Evolutionary conservation across 768 basidiomycete species (phyloP).

Genomic region (Tylopilus intermedius): DNA sequence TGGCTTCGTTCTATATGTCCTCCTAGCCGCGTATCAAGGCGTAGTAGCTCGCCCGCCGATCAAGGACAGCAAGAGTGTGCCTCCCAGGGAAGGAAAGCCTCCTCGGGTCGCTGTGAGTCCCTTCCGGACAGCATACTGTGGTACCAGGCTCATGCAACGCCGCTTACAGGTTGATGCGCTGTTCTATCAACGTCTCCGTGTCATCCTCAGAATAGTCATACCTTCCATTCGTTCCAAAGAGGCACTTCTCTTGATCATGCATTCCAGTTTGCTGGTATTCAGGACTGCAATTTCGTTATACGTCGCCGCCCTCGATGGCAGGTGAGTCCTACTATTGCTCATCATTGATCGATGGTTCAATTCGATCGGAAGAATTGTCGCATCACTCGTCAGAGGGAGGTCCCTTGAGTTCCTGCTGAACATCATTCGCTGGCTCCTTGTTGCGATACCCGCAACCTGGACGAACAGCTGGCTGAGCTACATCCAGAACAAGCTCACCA

Average conservation of each 20-base stretch:
- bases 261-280: conserved; percentile 83
- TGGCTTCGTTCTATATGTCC: conserved; percentile 66
- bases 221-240: conserved; percentile 83
- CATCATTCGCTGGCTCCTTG: conserved; percentile 83
- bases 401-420: conserved; percentile 75
- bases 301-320: conserved; percentile 90
- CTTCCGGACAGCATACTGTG: neutral
- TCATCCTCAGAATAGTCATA: conserved; percentile 82
- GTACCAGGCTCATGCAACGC: neutral
- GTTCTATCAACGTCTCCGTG: conserved; percentile 77
- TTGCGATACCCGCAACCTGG: conserved; percentile 92
- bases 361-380: conserved; percentile 69
- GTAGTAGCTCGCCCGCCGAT: conserved; percentile 43
- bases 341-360: neutral
- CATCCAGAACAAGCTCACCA: conserved; percentile 87
- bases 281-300: conserved; percentile 91
- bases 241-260: conserved; percentile 79
- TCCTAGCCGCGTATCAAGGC: conserved; percentile 57
- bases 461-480: conserved; percentile 91
- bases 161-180: conserved; percentile 73
- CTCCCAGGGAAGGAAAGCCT: conserved; percentile 37
- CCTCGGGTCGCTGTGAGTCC: conserved; percentile 63
- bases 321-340: conserved; percentile 41
- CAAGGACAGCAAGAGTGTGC: conserved; percentile 12
- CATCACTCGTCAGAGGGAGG: conserved; percentile 86